phyloP scores from a whole-genome alignment of 257 asterid species.

The Knoxia roxburghii region DNA sequence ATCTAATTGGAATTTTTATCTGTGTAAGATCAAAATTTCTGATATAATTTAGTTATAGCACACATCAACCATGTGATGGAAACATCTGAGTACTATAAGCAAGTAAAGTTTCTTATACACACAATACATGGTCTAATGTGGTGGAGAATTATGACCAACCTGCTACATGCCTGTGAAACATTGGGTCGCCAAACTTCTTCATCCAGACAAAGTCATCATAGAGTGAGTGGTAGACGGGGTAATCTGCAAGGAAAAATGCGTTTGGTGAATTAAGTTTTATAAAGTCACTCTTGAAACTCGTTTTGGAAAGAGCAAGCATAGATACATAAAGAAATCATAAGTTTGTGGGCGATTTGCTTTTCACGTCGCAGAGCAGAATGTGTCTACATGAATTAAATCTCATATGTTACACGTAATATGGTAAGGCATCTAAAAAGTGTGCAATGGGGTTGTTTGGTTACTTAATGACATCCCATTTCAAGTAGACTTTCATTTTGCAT shows the following conservation, averaged over 20 bases:
- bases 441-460: background rate
- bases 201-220: constrained; percentile 82
- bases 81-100: background rate
- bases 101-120: background rate
- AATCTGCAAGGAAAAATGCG: constrained; percentile 38
- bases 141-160: constrained; percentile 29
- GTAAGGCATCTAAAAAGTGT: background rate
- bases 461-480: background rate
- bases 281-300: background rate
- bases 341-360: background rate
- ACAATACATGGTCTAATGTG: background rate
- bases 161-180: constrained; percentile 78
- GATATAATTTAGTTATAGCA: background rate
- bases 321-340: background rate
- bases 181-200: constrained; percentile 84
- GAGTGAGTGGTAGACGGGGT: constrained; percentile 84
- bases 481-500: background rate
- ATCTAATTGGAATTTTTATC: background rate
- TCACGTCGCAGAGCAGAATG: background rate
- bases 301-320: background rate
- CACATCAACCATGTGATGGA: background rate
- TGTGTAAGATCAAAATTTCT: background rate
- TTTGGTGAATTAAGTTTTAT: constrained; percentile 1
- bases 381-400: background rate
- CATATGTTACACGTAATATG: no score